A percentile compares a stretch with the other conserved stretches of the same genome.
These are phyloP conservation scores for Termitomyces sp. DNA, from an alignment of 768 basidiomycete genomes.

Conservation along the genomic window DNA sequence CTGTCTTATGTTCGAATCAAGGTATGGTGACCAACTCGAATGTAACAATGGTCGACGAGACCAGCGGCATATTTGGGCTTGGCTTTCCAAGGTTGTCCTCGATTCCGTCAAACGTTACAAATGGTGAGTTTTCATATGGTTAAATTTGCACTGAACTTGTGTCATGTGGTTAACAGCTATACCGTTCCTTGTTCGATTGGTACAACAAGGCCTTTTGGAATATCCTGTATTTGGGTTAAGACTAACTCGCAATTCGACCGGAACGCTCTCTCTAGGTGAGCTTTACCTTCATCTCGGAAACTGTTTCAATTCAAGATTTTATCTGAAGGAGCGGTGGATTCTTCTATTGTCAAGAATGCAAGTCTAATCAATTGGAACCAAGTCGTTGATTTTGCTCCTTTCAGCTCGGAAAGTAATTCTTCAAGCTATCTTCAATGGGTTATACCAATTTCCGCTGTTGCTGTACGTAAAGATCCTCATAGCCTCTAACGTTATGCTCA, in stretches of 20 bases:
- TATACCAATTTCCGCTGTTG: slow-evolving; percentile 50
- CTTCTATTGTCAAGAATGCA: slow-evolving; percentile 55
- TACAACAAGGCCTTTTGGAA: slow-evolving; percentile 55
- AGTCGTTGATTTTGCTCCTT: slow-evolving; percentile 68
- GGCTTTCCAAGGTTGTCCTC: slow-evolving; percentile 72
- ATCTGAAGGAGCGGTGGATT: slow-evolving; percentile 64
- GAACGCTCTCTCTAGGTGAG: slow-evolving; percentile 61
- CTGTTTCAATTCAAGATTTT: not conserved
- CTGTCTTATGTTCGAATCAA: slow-evolving; percentile 18
- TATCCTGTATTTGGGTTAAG: slow-evolving; percentile 77
- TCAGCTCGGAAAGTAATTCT: slow-evolving; percentile 46
- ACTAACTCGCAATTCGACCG: slow-evolving; percentile 51
- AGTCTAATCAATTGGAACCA: slow-evolving; percentile 66
- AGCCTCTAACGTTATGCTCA: not conserved
- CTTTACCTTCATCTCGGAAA: not conserved
- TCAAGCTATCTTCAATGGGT: slow-evolving; percentile 78
- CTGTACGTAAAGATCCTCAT: slow-evolving; percentile 30
- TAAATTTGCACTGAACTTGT: not conserved
- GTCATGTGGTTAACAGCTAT: slow-evolving; percentile 38
- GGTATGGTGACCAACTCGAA: slow-evolving; percentile 59
- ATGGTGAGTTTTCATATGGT: slow-evolving; percentile 30
- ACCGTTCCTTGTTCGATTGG: slow-evolving; percentile 61
- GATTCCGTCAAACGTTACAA: slow-evolving; percentile 37
- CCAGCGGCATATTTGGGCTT: slow-evolving; percentile 70
- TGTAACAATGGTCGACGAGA: slow-evolving; percentile 53